These are phyloP conservation scores for Tulasnella sp. DNA, from an alignment of 768 basidiomycete species.

Conservation along the genomic window DNA sequence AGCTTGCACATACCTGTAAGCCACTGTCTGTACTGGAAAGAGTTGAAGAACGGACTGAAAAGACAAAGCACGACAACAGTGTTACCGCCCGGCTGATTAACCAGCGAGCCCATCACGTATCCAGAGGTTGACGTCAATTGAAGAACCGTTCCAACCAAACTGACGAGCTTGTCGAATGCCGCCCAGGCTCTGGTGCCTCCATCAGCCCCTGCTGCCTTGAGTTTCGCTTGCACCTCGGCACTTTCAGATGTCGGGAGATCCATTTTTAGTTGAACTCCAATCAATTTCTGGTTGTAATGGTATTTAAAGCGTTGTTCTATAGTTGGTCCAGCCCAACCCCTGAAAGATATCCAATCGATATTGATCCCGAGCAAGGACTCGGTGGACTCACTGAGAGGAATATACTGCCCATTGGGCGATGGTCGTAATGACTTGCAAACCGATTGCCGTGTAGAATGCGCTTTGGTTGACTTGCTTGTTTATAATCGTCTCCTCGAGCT, in stretches of 20 bases:
- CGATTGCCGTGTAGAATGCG: neutral
- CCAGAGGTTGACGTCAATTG: neutral
- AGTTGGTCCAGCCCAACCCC: neutral
- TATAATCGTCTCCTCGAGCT: conserved; percentile 1
- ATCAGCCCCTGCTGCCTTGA: neutral
- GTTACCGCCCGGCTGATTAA: conserved; percentile 7
- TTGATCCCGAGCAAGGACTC: neutral
- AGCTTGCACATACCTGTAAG: neutral
- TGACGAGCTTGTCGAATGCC: conserved; percentile 7
- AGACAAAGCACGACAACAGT: neutral
- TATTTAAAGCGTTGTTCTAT: neutral
- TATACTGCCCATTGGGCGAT: neutral
- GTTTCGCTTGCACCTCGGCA: conserved; percentile 5
- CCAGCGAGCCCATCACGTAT: neutral
- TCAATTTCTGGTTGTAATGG: neutral
- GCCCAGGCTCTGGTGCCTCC: neutral
- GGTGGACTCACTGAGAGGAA: neutral
- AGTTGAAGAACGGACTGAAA: neutral
- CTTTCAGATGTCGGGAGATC: conserved; percentile 9
- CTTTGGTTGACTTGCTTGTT: neutral
- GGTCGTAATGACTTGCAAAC: neutral
- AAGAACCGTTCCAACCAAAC: neutral
- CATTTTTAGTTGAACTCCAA: neutral
- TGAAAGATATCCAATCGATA: neutral
- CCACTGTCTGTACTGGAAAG: neutral